Percentiles rank a stretch among this genome's conserved stretches.
Conservation (phyloP, 345 rosid species). For the Salix udensis region DNA sequence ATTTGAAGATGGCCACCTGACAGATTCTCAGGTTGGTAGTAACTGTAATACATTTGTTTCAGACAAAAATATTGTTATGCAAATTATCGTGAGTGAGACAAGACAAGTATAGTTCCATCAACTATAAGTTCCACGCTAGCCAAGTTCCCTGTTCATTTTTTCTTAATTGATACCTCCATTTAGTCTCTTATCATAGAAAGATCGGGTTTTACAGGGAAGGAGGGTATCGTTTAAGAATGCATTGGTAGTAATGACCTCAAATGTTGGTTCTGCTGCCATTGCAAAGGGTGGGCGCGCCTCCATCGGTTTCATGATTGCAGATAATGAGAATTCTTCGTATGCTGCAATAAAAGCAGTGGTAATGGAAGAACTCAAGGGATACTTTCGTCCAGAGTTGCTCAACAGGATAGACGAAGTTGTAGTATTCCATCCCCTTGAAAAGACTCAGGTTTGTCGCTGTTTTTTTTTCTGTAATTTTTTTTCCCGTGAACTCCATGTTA, state of each 20-base stretch:
- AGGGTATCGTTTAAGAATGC: constrained; percentile 94
- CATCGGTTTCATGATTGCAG: constrained; percentile 58
- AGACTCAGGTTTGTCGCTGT: constrained; percentile 68
- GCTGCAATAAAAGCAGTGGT: constrained; percentile 75
- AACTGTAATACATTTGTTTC: neutral
- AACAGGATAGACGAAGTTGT: constrained; percentile 94
- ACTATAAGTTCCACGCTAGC: neutral
- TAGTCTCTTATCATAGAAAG: constrained; percentile 2
- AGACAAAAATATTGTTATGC: neutral
- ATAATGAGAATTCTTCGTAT: constrained; percentile 56
- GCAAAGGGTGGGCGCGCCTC: constrained; percentile 79
- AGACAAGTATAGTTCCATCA: neutral
- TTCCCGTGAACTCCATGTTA: neutral
- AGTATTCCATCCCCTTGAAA: constrained; percentile 78
- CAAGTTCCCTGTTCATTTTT: neutral
- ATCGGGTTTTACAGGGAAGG: constrained; percentile 58
- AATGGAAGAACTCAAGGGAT: constrained; percentile 77
- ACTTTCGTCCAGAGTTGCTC: constrained; percentile 92
- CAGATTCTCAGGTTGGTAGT: constrained; percentile 84
- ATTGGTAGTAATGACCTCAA: constrained; percentile 90
- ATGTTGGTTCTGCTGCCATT: constrained; percentile 80
- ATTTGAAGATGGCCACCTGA: constrained; percentile 96
- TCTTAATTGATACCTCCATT: neutral
- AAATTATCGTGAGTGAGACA: neutral
- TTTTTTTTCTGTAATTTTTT: neutral